Evolutionary conservation across 2,329 filamentous ascomycete genomes (phyloP).

Genomic region (Westerdykella sp.): DNA sequence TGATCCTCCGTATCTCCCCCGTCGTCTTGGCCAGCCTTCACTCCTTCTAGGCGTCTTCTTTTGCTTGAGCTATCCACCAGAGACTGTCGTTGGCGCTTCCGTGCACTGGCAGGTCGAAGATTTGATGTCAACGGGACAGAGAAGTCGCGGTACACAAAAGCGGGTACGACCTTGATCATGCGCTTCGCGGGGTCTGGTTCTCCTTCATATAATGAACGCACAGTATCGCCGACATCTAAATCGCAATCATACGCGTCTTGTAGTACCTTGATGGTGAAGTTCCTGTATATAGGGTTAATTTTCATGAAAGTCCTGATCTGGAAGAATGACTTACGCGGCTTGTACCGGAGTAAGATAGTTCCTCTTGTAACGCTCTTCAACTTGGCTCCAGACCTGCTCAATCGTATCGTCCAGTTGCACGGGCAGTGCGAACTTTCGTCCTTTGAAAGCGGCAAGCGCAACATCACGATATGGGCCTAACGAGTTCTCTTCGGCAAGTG

Average conservation of each 20-base stretch:
- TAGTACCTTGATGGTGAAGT: constrained; percentile 33
- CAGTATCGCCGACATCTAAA: constrained; percentile 32
- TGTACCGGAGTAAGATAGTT: constrained; percentile 27
- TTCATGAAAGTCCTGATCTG: neutral
- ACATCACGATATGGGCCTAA: constrained; percentile 12
- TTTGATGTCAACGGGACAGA: constrained; percentile 28
- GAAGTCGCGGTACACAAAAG: constrained; percentile 24
- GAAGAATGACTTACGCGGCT: constrained; percentile 12
- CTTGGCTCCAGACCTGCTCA: constrained; percentile 23
- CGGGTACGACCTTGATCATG: constrained; percentile 27
- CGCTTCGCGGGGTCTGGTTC: constrained; percentile 21
- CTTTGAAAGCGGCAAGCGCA: constrained; percentile 24
- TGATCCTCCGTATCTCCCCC: constrained; percentile 17
- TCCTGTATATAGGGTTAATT: constrained; percentile 9
- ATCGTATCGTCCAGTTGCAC: constrained; percentile 25
- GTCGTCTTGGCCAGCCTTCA: constrained; percentile 6
- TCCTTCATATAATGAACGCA: constrained; percentile 29
- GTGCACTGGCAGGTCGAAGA: constrained; percentile 18
- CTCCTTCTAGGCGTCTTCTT: constrained; percentile 17
- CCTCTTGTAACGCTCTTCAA: constrained; percentile 30
- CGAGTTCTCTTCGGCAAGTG: constrained; percentile 19
- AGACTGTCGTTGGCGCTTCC: constrained; percentile 18
- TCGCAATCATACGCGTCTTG: constrained; percentile 34
- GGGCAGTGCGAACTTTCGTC: constrained; percentile 30
- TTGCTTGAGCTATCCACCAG: constrained; percentile 15